Evolutionary conservation across 192 early-diverging fungal genomes (phyloP).

Genomic region (Phlyctochytrium arcticum): DNA sequence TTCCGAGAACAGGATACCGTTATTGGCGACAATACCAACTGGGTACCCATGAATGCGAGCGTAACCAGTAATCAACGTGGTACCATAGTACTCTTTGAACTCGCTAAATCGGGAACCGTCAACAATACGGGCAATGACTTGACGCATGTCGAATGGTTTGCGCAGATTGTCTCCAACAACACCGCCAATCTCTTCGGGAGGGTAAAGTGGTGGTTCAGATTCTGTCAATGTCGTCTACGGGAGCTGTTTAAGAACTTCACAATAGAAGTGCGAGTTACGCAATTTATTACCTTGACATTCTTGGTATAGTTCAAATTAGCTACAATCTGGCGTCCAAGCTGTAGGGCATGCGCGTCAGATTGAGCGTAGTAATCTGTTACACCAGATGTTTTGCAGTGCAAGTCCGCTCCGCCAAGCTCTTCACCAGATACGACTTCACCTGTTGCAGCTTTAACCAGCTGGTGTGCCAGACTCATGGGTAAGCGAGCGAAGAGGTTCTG

Average conservation of each 20-base stretch:
- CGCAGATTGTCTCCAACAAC: conserved; percentile 91
- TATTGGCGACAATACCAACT: conserved; percentile 93
- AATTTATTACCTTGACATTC: conserved; percentile 42
- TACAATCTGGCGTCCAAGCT: conserved; percentile 77
- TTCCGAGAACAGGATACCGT: conserved; percentile 93
- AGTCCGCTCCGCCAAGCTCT: conserved; percentile 90
- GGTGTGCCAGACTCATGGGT: not conserved
- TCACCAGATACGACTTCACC: conserved; percentile 91
- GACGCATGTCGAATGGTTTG: conserved; percentile 81
- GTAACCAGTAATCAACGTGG: conserved; percentile 76
- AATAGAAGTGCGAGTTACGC: not conserved
- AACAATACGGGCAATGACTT: conserved; percentile 92
- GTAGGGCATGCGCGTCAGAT: conserved; percentile 84
- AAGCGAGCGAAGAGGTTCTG: not conserved
- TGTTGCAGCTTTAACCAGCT: conserved; percentile 90
- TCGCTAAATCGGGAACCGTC: conserved; percentile 88
- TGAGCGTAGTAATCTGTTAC: conserved; percentile 92
- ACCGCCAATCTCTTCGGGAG: conserved; percentile 79
- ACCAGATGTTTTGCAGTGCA: conserved; percentile 92
- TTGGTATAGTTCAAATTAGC: conserved; percentile 82
- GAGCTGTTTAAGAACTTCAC: conserved; percentile 14
- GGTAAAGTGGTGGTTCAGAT: conserved; percentile 76
- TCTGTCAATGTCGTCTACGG: conserved; percentile 15
- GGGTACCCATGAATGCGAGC: conserved; percentile 82
- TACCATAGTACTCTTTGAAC: conserved; percentile 92